Conservation (phyloP, 2,329 filamentous ascomycete species). For the Drechmeria coniospora region DNA sequence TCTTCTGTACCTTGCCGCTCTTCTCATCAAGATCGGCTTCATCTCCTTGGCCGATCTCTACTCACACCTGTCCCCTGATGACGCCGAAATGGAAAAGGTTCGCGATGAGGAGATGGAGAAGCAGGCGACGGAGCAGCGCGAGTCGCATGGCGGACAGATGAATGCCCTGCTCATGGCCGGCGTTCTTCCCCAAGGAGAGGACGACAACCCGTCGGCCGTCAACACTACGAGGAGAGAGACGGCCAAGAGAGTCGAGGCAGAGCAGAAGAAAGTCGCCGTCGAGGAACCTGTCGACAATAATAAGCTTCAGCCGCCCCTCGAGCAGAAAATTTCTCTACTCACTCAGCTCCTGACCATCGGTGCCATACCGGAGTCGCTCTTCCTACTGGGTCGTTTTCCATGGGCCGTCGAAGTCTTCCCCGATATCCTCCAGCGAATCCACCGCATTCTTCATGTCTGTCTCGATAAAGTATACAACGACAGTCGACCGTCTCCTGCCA, state of each 20-base stretch:
- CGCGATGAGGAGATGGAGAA: slow-evolving; percentile 57
- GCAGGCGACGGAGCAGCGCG: slow-evolving; percentile 61
- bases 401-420: slow-evolving; percentile 81
- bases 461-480: slow-evolving; percentile 55
- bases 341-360: slow-evolving; percentile 81
- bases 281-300: slow-evolving; percentile 31
- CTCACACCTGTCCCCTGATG: slow-evolving; percentile 74
- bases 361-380: slow-evolving; percentile 81
- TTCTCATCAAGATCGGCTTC: slow-evolving; percentile 94
- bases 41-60: slow-evolving; percentile 85
- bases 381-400: slow-evolving; percentile 79
- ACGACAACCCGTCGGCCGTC: slow-evolving; percentile 47
- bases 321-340: slow-evolving; percentile 78
- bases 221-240: slow-evolving; percentile 33
- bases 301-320: slow-evolving; percentile 53
- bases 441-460: slow-evolving; percentile 72
- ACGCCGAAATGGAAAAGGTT: slow-evolving; percentile 66
- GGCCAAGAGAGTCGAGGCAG: slow-evolving; percentile 33
- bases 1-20: slow-evolving; percentile 75
- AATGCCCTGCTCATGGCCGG: slow-evolving; percentile 84
- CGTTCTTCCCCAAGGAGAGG: slow-evolving; percentile 49
- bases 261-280: slow-evolving; percentile 30
- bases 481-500: slow-evolving; percentile 20
- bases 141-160: slow-evolving; percentile 51
- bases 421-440: slow-evolving; percentile 63